Evolutionary conservation across 1,284 basidiomycete genomes (phyloP), one percentile per base, ranked within the genome.

Genomic region (Xerocomus alliaceus): DNA sequence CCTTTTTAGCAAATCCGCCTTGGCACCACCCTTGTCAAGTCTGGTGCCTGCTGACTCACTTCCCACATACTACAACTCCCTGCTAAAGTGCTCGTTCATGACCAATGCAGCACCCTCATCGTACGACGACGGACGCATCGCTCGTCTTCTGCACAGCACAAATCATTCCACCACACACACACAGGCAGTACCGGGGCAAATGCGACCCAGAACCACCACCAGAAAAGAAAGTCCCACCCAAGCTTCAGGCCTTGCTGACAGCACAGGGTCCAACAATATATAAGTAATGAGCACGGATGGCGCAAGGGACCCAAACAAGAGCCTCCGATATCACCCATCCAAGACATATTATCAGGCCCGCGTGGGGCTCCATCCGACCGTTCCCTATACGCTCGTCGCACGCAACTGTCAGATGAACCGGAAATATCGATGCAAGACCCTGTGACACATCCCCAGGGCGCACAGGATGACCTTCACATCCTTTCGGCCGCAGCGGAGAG

Each of bases 181-280:
- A 17, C 37, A 13, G 42, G 47, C 51, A 29, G 32, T 63, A 45
- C 60, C 35, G 47, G 17, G 20, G 28, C 13, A 44, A 64, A 24
- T 47, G 41, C 44, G 42, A 46, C 42, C 28, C 44, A 54, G 62
- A 51, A 61, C 22, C 45, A 31, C 12, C 32, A n/a, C n/a, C n/a
- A n/a, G n/a, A n/a, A n/a, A n/a, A n/a, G n/a, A n/a, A 65, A 37
- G 31, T 48, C 37, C 12, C 26, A 31, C 48, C 64, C 52, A 47
- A 22, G 34, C 29, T 5, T 13, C 42, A 32, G 8, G 13, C n/a
- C n/a, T n/a, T n/a, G n/a, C n/a, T n/a, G n/a, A n/a, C n/a, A 5
- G 34, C 17, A 39, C 65, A 65, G 62, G 55, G 53, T 57, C 53
- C 57, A 45, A 9, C n/a, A n/a, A n/a, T n/a, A n/a, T n/a, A n/a